phyloP scores from a whole-genome alignment of 2,329 filamentous ascomycete species.

The Fusarium sp. region DNA sequence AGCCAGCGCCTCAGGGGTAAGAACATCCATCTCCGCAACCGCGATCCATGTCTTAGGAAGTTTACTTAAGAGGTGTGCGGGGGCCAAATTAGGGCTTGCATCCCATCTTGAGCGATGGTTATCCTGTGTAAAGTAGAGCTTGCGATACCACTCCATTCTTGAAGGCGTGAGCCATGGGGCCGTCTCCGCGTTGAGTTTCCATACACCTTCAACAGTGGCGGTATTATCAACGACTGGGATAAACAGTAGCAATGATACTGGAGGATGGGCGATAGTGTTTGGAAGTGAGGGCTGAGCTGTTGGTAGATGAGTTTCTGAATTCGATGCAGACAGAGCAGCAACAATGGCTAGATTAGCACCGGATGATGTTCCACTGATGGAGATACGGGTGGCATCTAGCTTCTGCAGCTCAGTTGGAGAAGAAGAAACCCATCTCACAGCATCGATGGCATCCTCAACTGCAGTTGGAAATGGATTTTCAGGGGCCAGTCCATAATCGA shows the following conservation, averaged over 20 bases:
- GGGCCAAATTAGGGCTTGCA: conserved; percentile 52
- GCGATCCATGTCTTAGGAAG: conserved; percentile 53
- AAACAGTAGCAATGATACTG: conserved; percentile 43
- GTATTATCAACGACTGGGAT: conserved; percentile 55
- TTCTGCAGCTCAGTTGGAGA: conserved; percentile 34
- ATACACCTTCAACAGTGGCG: conserved; percentile 47
- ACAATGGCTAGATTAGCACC: conserved; percentile 46
- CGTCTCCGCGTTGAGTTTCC: conserved; percentile 47
- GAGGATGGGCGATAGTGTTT: conserved; percentile 12
- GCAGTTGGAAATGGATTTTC: conserved; percentile 55
- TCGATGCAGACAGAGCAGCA: conserved; percentile 40
- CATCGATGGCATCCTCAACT: conserved; percentile 53
- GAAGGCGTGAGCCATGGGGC: conserved; percentile 53
- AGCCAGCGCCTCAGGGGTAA: conserved; percentile 51
- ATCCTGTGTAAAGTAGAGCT: conserved; percentile 51
- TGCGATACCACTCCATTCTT: conserved; percentile 56
- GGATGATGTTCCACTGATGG: conserved; percentile 52
- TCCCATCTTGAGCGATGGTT: conserved; percentile 49
- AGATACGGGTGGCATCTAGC: conserved; percentile 48
- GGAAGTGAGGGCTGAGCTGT: conserved; percentile 38
- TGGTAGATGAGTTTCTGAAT: conserved; percentile 26
- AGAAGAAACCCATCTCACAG: conserved; percentile 50
- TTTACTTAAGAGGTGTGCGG: conserved; percentile 41
- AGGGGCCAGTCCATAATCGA: conserved; percentile 55
- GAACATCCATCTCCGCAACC: conserved; percentile 52